These are phyloP conservation scores for Cladosporium phlei DNA, from an alignment of 2,329 filamentous ascomycete species.

Conservation along the genomic window DNA sequence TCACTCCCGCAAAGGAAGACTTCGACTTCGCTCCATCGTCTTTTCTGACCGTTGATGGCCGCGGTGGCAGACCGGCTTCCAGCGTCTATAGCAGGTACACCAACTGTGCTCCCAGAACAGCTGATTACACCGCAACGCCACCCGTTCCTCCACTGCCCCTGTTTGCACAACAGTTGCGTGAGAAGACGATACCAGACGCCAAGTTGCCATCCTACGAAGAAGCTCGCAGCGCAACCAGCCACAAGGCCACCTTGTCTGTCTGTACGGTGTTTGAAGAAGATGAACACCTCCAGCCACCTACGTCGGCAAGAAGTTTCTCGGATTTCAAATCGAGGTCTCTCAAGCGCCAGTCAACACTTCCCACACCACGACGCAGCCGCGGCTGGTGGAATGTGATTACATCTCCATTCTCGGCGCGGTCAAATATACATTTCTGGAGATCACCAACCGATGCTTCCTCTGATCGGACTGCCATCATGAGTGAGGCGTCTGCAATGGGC, in stretches of 20 bases:
- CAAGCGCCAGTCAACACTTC: slow-evolving; percentile 38
- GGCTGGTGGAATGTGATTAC: slow-evolving; percentile 78
- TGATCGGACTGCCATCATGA: slow-evolving; percentile 19
- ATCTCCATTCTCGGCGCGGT: slow-evolving; percentile 55
- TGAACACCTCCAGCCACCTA: slow-evolving; percentile 44
- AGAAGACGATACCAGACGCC: slow-evolving; percentile 4
- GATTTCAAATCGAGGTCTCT: background rate
- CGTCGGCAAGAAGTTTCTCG: slow-evolving; percentile 23
- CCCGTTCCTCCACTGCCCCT: slow-evolving; percentile 58
- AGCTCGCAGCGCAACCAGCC: slow-evolving; percentile 2
- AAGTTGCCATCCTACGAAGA: slow-evolving; percentile 8
- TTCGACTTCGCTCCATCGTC: slow-evolving; percentile 59
- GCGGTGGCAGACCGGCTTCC: slow-evolving; percentile 41
- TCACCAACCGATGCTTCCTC: slow-evolving; percentile 21
- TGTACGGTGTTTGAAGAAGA: slow-evolving; percentile 65
- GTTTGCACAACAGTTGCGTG: slow-evolving; percentile 16
- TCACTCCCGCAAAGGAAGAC: slow-evolving; percentile 49
- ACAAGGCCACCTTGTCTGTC: slow-evolving; percentile 47
- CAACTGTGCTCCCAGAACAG: slow-evolving; percentile 23
- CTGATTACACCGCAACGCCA: slow-evolving; percentile 40
- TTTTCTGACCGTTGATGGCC: slow-evolving; percentile 20
- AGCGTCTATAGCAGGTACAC: slow-evolving; percentile 60
- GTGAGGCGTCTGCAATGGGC: slow-evolving; percentile 24
- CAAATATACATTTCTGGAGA: slow-evolving; percentile 22
- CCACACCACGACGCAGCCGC: slow-evolving; percentile 55